Percentiles rank a stretch among this genome's conserved stretches.
Conservation (phyloP, 345 rosid genomes). For the Hirschfeldia incana region DNA sequence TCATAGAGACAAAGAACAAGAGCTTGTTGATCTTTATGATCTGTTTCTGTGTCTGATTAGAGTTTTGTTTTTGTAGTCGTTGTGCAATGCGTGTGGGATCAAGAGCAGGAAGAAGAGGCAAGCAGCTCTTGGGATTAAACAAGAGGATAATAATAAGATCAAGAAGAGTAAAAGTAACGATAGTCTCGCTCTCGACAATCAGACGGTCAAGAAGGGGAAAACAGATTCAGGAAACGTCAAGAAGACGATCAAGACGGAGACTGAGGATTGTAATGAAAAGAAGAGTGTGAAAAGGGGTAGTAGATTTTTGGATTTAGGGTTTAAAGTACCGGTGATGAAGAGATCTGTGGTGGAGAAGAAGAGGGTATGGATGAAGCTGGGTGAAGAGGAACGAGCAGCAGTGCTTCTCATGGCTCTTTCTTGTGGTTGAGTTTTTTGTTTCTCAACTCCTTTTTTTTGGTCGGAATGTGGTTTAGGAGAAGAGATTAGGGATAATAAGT, state of each 20-base stretch:
- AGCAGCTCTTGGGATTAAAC: conserved; percentile 47
- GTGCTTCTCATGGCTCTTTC: conserved; percentile 86
- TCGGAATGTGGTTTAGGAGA: background rate
- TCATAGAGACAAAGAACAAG: background rate
- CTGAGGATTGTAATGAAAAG: conserved; percentile 10
- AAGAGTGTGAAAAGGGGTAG: conserved; percentile 23
- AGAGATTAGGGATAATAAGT: conserved; percentile 34
- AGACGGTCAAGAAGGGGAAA: conserved; percentile 22
- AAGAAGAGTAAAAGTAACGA: conserved; percentile 36
- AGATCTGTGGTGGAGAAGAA: conserved; percentile 64
- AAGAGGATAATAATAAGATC: conserved; percentile 47
- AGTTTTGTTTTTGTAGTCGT: conserved; percentile 43
- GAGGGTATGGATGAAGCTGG: conserved; percentile 56
- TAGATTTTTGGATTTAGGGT: conserved; percentile 59
- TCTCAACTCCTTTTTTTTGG: conserved; percentile 1
- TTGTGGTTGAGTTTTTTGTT: conserved; percentile 55
- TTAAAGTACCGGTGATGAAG: conserved; percentile 74
- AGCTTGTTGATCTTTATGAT: background rate
- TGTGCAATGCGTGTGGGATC: conserved; percentile 95
- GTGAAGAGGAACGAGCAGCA: conserved; percentile 92
- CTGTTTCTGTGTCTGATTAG: conserved; percentile 13
- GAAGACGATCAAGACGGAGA: conserved; percentile 60
- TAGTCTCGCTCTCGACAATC: background rate
- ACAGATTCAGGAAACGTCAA: conserved; percentile 44
- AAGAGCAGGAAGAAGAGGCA: conserved; percentile 71